Evolutionary conservation across 164 flowering plant genomes (phyloP), one percentile per base, ranked within the genome.

Genomic region (Tinospora cordifolia): DNA sequence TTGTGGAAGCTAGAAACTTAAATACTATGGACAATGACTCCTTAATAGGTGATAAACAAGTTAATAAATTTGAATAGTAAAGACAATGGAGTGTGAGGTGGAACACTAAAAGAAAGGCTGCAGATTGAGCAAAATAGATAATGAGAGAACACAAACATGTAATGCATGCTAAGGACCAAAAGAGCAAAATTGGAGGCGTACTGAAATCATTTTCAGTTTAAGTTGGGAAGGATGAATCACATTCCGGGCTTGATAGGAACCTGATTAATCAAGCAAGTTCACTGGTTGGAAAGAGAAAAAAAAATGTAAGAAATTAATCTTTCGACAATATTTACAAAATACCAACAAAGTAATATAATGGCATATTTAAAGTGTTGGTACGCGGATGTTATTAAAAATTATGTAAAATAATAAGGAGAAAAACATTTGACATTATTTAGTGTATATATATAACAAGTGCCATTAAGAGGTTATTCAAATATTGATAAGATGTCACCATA

Each of bases 401-500:
- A n/a, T n/a, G n/a, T n/a, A n/a, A n/a, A n/a, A n/a, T n/a, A n/a
- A n/a, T n/a, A n/a, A n/a, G n/a, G n/a, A n/a, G n/a, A n/a, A n/a
- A n/a, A n/a, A n/a, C n/a, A n/a, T n/a, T n/a, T n/a, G n/a, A n/a
- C n/a, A n/a, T n/a, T n/a, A n/a, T n/a, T n/a, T n/a, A n/a, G n/a
- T n/a, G n/a, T n/a, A n/a, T n/a, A n/a, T n/a, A n/a, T n/a, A n/a
- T n/a, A n/a, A n/a, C n/a, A n/a, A n/a, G n/a, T n/a, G n/a, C n/a
- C 60, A 54, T n/a, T n/a, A 21, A 24, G 19, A 54, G 22, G 60
- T 19, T 19, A 54, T 54, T 90, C 19, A 91, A 85, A 65, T 97
- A 80, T 62, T 79, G 76, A 74, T 81, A n/a, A n/a, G n/a, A n/a
- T n/a, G n/a, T n/a, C n/a, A n/a, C n/a, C n/a, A n/a, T n/a, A n/a